Evolutionary conservation across 2,329 filamentous ascomycete genomes (phyloP).

Genomic region (Myriosclerotinia scirpicola): DNA sequence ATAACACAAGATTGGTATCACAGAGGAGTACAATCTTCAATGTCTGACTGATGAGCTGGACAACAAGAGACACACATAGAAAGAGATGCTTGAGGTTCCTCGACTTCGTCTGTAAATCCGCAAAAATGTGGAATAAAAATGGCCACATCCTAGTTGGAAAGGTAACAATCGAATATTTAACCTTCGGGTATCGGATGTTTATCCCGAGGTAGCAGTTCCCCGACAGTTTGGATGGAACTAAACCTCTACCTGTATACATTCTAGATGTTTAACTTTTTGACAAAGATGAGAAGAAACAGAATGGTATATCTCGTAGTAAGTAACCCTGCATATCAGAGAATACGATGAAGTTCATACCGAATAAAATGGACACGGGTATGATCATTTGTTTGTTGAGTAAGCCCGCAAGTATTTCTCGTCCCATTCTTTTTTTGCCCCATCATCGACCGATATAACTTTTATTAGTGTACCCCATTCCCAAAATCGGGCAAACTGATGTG

Average conservation of each 20-base stretch:
- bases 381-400: conserved; percentile 1
- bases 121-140: background rate
- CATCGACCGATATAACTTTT: background rate
- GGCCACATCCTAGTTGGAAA: background rate
- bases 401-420: background rate
- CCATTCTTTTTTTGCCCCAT: background rate
- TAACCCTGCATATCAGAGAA: background rate
- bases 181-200: background rate
- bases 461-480: background rate
- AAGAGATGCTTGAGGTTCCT: background rate
- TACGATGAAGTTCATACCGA: background rate
- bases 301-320: background rate
- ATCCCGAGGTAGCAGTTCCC: conserved; percentile 1
- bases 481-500: conserved; percentile 6
- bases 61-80: background rate
- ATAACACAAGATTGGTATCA: background rate
- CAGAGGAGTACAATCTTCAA: background rate
- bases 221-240: conserved; percentile 12
- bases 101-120: background rate
- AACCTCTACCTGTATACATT: background rate
- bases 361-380: background rate
- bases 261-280: conserved; percentile 5
- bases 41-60: background rate
- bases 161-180: background rate
- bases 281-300: background rate